Base-by-base conservation (phyloP, 768 basidiomycete genomes). In the Suillus weaverae region DNA sequence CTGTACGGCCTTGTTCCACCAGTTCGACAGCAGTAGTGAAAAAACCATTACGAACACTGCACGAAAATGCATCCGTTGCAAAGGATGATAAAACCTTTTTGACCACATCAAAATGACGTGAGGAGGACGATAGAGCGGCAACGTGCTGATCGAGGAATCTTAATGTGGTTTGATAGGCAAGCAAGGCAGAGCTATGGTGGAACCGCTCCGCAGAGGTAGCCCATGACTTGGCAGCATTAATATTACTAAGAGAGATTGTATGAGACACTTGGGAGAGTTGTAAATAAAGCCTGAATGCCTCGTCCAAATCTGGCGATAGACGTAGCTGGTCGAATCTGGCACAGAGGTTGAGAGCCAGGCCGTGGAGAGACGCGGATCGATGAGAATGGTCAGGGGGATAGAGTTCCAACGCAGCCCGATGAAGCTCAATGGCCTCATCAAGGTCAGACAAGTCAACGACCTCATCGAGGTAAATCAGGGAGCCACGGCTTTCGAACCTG, bases 121-220 rank as follows among this genome's bases (percentile, higher is more conserved):
- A 48, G n/a, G 61, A 36, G 6, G 65, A 53, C 5, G 55, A 22
- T 16, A 62, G 16, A 5, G 61, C 36, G 22, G 46, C 7, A 60
- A 70, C 56, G n/a, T 70, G 67, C 4, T 64, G 66, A 46, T 73
- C 66, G 26, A 75, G 53, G 26, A 73, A 62, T 55, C 69, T 69
- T 33, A 79, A 68, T 8, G 74, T 67, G 33, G 64, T 69, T 16
- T 68, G 68, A 62, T 78, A 77, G 7, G 71, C 68, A 26, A 72
- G 72, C n/a, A 77, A 60, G 6, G 72, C 75, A 9, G 73, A 75
- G 5, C 56, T 60, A 53, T 73, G 75, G 9, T 56, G 61, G 18
- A 66, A 63, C 18, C 50, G 54, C 59, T 73, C 74, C 4, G 66
- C 69, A 38, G 56, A 8, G 7, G 30, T n/a, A 3, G 50, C 38